Evolutionary conservation across 345 rosid genomes (phyloP).

Genomic region (Triadica sebifera): DNA sequence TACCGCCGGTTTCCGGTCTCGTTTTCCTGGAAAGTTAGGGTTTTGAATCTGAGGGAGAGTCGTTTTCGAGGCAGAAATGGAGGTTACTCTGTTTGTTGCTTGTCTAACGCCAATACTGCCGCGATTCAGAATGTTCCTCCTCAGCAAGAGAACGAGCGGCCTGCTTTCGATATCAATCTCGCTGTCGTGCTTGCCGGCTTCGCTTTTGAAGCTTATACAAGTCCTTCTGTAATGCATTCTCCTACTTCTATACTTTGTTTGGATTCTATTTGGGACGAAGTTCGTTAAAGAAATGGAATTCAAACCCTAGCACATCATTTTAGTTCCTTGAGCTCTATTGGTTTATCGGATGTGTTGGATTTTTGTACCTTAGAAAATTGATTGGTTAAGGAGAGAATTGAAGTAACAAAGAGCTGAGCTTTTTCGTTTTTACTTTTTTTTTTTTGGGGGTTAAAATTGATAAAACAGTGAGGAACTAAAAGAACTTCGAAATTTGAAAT

Average conservation of each 20-base stretch:
- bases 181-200: slow-evolving; percentile 96
- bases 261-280: background rate
- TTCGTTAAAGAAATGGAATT: background rate
- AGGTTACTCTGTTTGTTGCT: slow-evolving; percentile 30
- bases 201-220: slow-evolving; percentile 88
- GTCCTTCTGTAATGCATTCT: slow-evolving; percentile 49
- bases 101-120: slow-evolving; percentile 29
- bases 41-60: slow-evolving; percentile 16
- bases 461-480: background rate
- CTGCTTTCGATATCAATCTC: slow-evolving; percentile 82
- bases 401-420: background rate
- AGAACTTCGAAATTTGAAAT: background rate
- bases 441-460: background rate
- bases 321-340: background rate
- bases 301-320: background rate
- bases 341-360: too few species aligned
- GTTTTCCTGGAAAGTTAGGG: slow-evolving; percentile 26
- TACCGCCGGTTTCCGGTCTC: slow-evolving; percentile 26
- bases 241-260: background rate
- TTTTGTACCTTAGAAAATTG: too few species aligned
- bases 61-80: slow-evolving; percentile 14
- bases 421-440: background rate
- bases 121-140: slow-evolving; percentile 29
- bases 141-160: slow-evolving; percentile 36
- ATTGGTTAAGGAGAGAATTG: background rate